Evolutionary conservation across 2,329 filamentous ascomycete species (phyloP), one percentile per base, ranked within the genome.

Genomic region (Colletotrichum spinosum): DNA sequence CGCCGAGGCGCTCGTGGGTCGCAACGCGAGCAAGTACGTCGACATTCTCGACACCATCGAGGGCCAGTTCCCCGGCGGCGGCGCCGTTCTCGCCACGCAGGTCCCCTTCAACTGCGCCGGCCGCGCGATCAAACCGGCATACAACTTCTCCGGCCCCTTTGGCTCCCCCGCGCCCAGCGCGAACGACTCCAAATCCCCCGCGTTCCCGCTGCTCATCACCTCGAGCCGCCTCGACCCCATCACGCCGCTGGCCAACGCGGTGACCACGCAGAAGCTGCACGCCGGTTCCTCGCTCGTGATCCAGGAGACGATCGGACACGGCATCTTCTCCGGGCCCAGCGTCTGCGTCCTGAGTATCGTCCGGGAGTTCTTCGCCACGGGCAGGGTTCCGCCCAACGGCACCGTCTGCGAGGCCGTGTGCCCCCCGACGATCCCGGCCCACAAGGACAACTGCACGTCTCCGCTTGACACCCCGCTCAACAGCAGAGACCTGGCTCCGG

Each of bases 211-310:
- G 12, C 65, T 81, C 42, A 80, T 79, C 63, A 62, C 80, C 2
- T 72, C 74, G 34, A 77, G 75, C 61, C 61, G 70, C 13, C 73
- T 74, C 9, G 79, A 81, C 55, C 79, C 80, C 6, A 75, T 80
- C 8, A 81, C 79, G 39, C 79, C 79, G 37, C 67, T 75, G 46
- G 64, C 73, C 7, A 78, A 76, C 57, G 78, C 78, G 8, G 9
- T 55, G 15, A 12, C 17, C 6, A 15, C 49, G 51, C 12, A 34
- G 67, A 46, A 76, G 70, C 37, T 72, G 1, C 51, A 61, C 35
- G 8, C 41, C 0, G 52, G 45, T 0, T 55, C 50, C 8, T 17
- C 58, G 33, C 34, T 61, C 3, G 51, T 61, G 3, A 49, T 61
- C 0, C 55, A 57, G 0, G 55, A 57, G 25, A 38, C 15, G 8